Evolutionary conservation across 495 filamentous ascomycete species (phyloP), one percentile per base, ranked within the genome.

Genomic region (Parathielavia appendiculata): DNA sequence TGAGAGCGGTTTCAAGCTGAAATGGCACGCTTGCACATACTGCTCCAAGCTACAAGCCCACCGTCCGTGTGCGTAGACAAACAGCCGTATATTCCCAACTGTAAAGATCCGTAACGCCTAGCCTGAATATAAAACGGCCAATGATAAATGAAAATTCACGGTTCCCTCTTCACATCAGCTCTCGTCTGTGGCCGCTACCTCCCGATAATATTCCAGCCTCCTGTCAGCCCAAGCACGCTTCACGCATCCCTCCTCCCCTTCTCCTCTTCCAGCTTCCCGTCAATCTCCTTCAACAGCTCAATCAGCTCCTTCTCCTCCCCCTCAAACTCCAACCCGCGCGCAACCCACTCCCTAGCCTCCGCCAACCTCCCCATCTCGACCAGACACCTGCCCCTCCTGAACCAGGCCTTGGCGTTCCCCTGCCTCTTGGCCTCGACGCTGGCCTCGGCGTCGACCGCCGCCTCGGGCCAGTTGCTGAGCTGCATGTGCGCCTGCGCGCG

Each of bases 331-430:
- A 96, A 65, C 13, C 82, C 91, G 67, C 80, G 76, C 43, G 74
- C 76, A 41, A 96, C 76, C 78, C 89, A 91, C 52, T 80, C 81
- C 70, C 76, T 78, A 8, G 90, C 90, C 81, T 98, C 93, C 59
- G 87, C 84, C 70, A 87, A 75, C 69, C 92, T 71, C 10, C 87
- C 86, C 93, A 97, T 97, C 85, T 98, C 93, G 52, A 84, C 71
- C 68, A 96, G 75, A 71, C 86, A 91, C 75, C 82, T 84, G 10
- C 86, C 91, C 60, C 88, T 75, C 47, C 92, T 75, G 85, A 89
- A 97, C 88, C 91, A 97, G 3, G 86, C 92, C 84, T 97, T 97
- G 8, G 88, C 84, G 73, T 98, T 97, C 32, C 86, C 90, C 44
- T 81, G 76, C 53, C 83, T 77, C 83, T 95, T 96, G 56, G 87